Conservation (phyloP, 75 land plant genomes). For the Picea glauca region DNA sequence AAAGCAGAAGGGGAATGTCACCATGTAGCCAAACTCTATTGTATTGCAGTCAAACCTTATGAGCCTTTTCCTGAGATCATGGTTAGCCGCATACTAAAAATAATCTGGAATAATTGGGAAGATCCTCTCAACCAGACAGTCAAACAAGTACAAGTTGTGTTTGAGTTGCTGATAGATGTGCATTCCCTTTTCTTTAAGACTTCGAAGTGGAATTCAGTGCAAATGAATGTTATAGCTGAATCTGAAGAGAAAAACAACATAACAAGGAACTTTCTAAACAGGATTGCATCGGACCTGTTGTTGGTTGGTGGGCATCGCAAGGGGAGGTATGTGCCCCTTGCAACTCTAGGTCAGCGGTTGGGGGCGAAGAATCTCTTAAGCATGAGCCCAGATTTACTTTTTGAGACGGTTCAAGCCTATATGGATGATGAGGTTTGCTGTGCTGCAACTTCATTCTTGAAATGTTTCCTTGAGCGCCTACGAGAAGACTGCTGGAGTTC, state of each 20-base stretch:
- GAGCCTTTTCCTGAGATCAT: constrained; percentile 58
- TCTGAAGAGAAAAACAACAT: constrained; percentile 17
- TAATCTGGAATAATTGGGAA: constrained; percentile 98
- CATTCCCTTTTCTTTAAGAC: constrained; percentile 27
- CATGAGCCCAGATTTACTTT: constrained; percentile 66
- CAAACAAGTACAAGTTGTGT: constrained; percentile 88
- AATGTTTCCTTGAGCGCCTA: constrained; percentile 85
- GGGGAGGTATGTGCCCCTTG: constrained; percentile 95
- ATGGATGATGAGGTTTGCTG: constrained; percentile 98
- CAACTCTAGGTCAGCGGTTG: constrained; percentile 73
- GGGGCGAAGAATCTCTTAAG: constrained; percentile 68
- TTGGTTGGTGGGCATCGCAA: constrained; percentile 75
- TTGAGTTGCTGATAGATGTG: constrained; percentile 86
- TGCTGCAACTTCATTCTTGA: constrained; percentile 89
- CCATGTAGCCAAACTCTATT: constrained; percentile 1
- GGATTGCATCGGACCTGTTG: constrained; percentile 64
- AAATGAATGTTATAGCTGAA: neutral
- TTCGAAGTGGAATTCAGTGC: neutral
- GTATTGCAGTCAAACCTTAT: constrained; percentile 20
- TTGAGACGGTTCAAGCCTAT: constrained; percentile 69
- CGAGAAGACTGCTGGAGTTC: constrained; percentile 92
- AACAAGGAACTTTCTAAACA: constrained; percentile 36
- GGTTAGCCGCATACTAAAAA: constrained; percentile 62
- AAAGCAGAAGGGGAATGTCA: constrained; percentile 17
- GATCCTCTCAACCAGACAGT: constrained; percentile 98